Evolutionary conservation across 306 rosid species (phyloP).

Genomic region (Cucurbita pepo): DNA sequence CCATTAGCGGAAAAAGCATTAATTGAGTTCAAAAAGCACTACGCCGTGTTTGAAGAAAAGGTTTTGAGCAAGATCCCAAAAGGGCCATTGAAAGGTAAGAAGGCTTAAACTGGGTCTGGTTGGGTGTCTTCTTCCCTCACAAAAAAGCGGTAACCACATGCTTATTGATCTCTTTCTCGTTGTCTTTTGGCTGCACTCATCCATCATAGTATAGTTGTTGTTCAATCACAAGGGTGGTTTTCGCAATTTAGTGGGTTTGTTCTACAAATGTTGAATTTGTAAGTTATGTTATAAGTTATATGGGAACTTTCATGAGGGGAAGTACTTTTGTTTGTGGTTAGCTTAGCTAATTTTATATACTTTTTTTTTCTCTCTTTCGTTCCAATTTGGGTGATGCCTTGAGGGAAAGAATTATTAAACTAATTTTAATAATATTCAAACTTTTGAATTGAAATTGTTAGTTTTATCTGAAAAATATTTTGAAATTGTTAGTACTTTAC

Average conservation of each 20-base stretch:
- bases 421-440: no score
- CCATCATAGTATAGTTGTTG: not conserved
- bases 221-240: not conserved
- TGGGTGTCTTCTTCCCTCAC: not conserved
- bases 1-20: constrained; percentile 62
- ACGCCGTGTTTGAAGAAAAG: constrained; percentile 77
- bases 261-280: not conserved
- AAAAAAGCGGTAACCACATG: not conserved
- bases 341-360: not conserved
- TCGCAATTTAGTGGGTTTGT: not conserved
- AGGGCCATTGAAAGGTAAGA: constrained; percentile 52
- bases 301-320: not conserved
- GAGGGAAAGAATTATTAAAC: not conserved
- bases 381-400: not conserved
- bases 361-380: not conserved
- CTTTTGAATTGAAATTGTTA: no score
- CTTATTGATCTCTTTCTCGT: not conserved
- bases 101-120: constrained; percentile 13
- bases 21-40: constrained; percentile 57
- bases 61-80: constrained; percentile 76
- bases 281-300: not conserved
- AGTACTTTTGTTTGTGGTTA: not conserved
- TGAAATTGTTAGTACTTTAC: no score
- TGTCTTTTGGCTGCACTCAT: not conserved
- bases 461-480: no score